These are phyloP conservation scores for carrot (Daucus carota) DNA, from an alignment of 129 eudicot species.

Conservation along the genomic window DH1_v3.0 NC_030386.2:36768501-36769000, in stretches of 20 bases:
- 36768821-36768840: constrained; percentile 11
- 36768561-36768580: neutral
- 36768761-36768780: constrained; percentile 23
- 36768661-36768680: neutral
- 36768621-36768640: neutral
- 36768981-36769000: too few relatives aligned
- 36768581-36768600: too few relatives aligned
- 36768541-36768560: neutral
- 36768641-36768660: neutral
- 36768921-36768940: too few relatives aligned
- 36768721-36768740: constrained; percentile 26
- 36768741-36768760: constrained; percentile 19
- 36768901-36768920: too few relatives aligned
- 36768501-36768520: too few relatives aligned
- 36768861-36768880: constrained; percentile 18
- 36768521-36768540: too few relatives aligned
- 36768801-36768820: constrained; percentile 16
- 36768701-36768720: constrained; percentile 9
- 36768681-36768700: neutral
- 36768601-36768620: neutral
- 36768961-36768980: too few relatives aligned
- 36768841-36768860: constrained; percentile 22
- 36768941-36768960: too few relatives aligned
- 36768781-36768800: constrained; percentile 20
- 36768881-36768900: neutral